Conservation (phyloP, 2,329 filamentous ascomycete species). For the Fusarium longipes region DNA sequence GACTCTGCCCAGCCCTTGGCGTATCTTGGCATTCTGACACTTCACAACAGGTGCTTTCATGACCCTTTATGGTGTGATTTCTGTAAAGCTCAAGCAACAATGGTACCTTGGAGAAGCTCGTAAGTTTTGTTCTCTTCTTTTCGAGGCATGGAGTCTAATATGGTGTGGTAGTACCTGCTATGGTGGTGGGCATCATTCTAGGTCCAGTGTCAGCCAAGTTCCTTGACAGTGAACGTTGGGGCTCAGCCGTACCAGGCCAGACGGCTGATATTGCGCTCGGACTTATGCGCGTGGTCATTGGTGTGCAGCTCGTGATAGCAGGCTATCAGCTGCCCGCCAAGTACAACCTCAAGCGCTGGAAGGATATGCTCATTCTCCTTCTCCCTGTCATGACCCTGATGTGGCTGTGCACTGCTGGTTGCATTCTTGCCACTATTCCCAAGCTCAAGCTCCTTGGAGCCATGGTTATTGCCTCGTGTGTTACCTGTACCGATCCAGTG, state of each 20-base stretch:
- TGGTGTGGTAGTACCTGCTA: conserved; percentile 61
- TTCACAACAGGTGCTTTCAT: conserved; percentile 57
- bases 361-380: conserved; percentile 65
- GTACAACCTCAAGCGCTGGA: conserved; percentile 62
- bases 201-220: conserved; percentile 67
- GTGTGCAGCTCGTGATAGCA: conserved; percentile 71
- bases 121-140: conserved; percentile 47
- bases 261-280: conserved; percentile 57
- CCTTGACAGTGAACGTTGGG: conserved; percentile 55
- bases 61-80: conserved; percentile 61
- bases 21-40: conserved; percentile 20
- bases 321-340: conserved; percentile 70
- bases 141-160: background rate
- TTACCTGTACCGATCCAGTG: conserved; percentile 64
- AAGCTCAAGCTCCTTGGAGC: conserved; percentile 64
- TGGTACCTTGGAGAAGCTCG: conserved; percentile 67
- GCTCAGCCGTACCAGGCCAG: conserved; percentile 44
- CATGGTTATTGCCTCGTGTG: conserved; percentile 69
- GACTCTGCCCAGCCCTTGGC: conserved; percentile 14
- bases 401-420: conserved; percentile 69
- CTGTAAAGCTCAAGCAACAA: conserved; percentile 62
- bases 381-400: conserved; percentile 71
- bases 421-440: conserved; percentile 65
- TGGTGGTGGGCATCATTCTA: conserved; percentile 64
- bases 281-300: conserved; percentile 69